Percentiles rank a stretch among this genome's conserved stretches.
These are phyloP conservation scores for Calonectria leucothoes DNA, from an alignment of 2,329 filamentous ascomycete genomes.

Conservation along the genomic window DNA sequence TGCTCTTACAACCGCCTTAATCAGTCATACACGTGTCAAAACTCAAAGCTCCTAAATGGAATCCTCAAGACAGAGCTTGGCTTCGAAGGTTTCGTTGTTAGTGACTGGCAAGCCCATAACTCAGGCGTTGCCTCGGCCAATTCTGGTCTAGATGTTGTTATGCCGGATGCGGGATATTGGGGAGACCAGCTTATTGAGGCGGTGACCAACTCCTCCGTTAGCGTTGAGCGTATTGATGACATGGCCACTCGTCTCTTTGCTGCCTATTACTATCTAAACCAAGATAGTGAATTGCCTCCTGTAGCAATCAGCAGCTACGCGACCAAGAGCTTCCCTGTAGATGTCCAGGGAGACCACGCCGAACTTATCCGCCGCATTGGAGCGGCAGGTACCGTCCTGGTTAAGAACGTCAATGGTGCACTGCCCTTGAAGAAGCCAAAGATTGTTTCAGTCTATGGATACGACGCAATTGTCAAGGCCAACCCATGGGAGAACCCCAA, in stretches of 20 bases:
- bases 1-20: conserved; percentile 83
- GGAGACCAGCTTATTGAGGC: conserved; percentile 89
- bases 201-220: conserved; percentile 89
- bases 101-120: conserved; percentile 85
- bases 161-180: conserved; percentile 87
- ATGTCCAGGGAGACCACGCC: conserved; percentile 82
- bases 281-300: conserved; percentile 63
- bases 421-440: conserved; percentile 83
- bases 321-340: conserved; percentile 75
- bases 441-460: conserved; percentile 84
- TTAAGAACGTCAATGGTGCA: conserved; percentile 81
- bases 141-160: conserved; percentile 85
- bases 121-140: conserved; percentile 73
- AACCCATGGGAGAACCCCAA: conserved; percentile 75
- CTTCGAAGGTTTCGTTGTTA: conserved; percentile 84
- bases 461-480: conserved; percentile 80
- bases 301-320: conserved; percentile 73
- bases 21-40: conserved; percentile 84
- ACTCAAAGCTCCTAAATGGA: conserved; percentile 80
- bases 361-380: conserved; percentile 79
- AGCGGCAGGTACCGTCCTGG: conserved; percentile 83
- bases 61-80: conserved; percentile 83
- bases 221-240: conserved; percentile 88
- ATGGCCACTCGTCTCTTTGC: conserved; percentile 89
- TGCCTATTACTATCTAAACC: conserved; percentile 74